These are phyloP conservation scores for Barnettozyma vustinii DNA, from an alignment of 805 yeast genomes.

Conservation along the genomic window DNA sequence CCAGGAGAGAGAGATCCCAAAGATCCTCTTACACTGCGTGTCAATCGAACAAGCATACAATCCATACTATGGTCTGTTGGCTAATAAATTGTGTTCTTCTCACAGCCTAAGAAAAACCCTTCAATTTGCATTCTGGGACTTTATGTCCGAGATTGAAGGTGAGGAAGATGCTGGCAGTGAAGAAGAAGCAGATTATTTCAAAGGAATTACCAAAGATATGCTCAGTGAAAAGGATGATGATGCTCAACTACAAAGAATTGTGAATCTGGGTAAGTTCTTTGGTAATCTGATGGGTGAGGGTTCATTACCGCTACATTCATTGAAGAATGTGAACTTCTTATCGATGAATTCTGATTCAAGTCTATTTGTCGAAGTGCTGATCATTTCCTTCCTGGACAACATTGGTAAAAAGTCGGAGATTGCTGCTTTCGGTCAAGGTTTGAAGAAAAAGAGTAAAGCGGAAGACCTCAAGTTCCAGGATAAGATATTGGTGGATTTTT, in stretches of 20 bases:
- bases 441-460: slow-evolving; percentile 32
- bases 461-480: slow-evolving; percentile 39
- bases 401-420: slow-evolving; percentile 58
- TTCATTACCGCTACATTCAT: slow-evolving; percentile 62
- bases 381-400: slow-evolving; percentile 61
- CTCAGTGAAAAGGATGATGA: slow-evolving; percentile 44
- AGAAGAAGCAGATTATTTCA: slow-evolving; percentile 31
- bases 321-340: slow-evolving; percentile 70
- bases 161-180: slow-evolving; percentile 33
- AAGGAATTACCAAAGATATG: slow-evolving; percentile 25
- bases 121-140: slow-evolving; percentile 89
- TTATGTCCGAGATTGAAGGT: slow-evolving; percentile 62
- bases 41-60: slow-evolving; percentile 78
- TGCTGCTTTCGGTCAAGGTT: slow-evolving; percentile 22
- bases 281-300: slow-evolving; percentile 74
- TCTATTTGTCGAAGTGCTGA: slow-evolving; percentile 66
- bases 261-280: slow-evolving; percentile 76
- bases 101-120: slow-evolving; percentile 77
- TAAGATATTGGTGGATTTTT: slow-evolving; percentile 39
- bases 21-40: slow-evolving; percentile 80
- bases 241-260: slow-evolving; percentile 48
- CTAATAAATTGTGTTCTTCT: slow-evolving; percentile 67
- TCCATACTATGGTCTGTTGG: slow-evolving; percentile 83
- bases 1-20: slow-evolving; percentile 84
- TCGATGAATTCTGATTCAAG: slow-evolving; percentile 54